Evolutionary conservation across 176 grass and related monocot genomes (phyloP).

Genomic region (Musa beccarii): DNA sequence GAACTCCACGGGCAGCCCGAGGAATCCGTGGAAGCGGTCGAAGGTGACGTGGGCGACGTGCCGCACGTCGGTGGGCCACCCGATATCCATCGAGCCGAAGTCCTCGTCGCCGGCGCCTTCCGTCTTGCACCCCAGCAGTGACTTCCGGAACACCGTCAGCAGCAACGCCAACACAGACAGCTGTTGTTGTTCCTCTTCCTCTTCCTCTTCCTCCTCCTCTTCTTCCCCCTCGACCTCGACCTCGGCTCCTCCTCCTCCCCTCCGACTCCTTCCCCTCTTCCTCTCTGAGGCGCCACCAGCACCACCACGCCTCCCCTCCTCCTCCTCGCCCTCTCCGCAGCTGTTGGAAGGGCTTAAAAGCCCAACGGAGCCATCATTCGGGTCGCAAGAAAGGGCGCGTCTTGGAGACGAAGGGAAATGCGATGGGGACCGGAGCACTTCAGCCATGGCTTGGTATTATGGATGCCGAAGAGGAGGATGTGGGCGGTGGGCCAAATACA

Average conservation of each 20-base stretch:
- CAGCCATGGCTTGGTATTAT: constrained; percentile 26
- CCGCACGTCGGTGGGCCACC: constrained; percentile 70
- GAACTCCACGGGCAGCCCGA: constrained; percentile 78
- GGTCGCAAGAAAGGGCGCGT: constrained; percentile 12
- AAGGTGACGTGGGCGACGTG: constrained; percentile 96
- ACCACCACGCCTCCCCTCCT: constrained; percentile 4
- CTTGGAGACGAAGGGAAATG: constrained; percentile 27
- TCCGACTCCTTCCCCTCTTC: constrained; percentile 14
- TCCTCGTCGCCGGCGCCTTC: constrained; percentile 21
- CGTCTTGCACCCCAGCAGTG: constrained; percentile 54
- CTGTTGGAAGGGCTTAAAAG: constrained; percentile 39
- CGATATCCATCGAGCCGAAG: constrained; percentile 68
- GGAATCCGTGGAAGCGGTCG: constrained; percentile 90
- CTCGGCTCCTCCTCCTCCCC: not conserved
- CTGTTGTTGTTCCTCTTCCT: constrained; percentile 29
- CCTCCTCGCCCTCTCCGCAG: constrained; percentile 28
- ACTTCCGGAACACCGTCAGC: constrained; percentile 65
- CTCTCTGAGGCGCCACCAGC: constrained; percentile 19
- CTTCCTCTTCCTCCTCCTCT: constrained; percentile 16
- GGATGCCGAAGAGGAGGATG: constrained; percentile 6
- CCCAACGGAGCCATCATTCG: constrained; percentile 35
- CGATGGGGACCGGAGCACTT: constrained; percentile 45
- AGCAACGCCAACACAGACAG: constrained; percentile 71
- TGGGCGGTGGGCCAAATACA: constrained; percentile 33
- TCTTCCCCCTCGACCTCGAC: not conserved